Conservation (phyloP, 2,329 filamentous ascomycete species). For the Phaeomoniella chlamydospora region DNA sequence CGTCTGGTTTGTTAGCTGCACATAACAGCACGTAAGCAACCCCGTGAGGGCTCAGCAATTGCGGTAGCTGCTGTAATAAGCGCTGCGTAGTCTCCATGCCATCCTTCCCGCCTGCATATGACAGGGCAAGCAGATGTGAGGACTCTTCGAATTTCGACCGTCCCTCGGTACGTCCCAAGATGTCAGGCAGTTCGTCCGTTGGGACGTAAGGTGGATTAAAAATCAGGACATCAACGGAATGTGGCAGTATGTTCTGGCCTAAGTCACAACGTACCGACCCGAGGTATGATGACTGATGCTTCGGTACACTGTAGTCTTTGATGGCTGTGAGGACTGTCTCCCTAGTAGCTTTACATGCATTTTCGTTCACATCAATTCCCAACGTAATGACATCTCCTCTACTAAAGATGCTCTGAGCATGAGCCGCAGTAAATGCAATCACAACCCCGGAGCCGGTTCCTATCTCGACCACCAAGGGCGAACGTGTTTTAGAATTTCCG, state of each 20-base stretch:
- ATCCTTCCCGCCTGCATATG: constrained; percentile 76
- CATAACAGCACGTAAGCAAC: constrained; percentile 85
- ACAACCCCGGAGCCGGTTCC: constrained; percentile 89
- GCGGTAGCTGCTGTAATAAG: constrained; percentile 55
- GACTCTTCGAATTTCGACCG: constrained; percentile 55
- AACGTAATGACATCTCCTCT: constrained; percentile 54
- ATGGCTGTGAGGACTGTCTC: constrained; percentile 49
- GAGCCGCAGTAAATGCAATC: constrained; percentile 71
- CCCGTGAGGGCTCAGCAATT: constrained; percentile 48
- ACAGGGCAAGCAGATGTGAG: constrained; percentile 67
- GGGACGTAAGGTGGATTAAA: constrained; percentile 98
- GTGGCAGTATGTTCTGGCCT: constrained; percentile 40
- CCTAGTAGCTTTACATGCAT: constrained; percentile 64
- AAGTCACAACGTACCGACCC: constrained; percentile 60
- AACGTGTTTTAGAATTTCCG: constrained; percentile 17
- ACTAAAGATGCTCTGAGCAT: constrained; percentile 59
- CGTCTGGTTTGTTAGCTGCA: constrained; percentile 71
- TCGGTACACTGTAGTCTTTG: constrained; percentile 9
- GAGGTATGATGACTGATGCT: constrained; percentile 34
- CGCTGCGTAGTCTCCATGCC: constrained; percentile 90
- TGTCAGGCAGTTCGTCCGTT: constrained; percentile 54
- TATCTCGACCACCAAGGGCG: constrained; percentile 64
- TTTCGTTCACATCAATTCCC: constrained; percentile 71
- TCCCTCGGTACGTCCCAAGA: constrained; percentile 13
- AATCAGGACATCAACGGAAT: constrained; percentile 64